phyloP scores from a whole-genome alignment of 2,329 filamentous ascomycete genomes.

The Alternaria arborescens region DNA sequence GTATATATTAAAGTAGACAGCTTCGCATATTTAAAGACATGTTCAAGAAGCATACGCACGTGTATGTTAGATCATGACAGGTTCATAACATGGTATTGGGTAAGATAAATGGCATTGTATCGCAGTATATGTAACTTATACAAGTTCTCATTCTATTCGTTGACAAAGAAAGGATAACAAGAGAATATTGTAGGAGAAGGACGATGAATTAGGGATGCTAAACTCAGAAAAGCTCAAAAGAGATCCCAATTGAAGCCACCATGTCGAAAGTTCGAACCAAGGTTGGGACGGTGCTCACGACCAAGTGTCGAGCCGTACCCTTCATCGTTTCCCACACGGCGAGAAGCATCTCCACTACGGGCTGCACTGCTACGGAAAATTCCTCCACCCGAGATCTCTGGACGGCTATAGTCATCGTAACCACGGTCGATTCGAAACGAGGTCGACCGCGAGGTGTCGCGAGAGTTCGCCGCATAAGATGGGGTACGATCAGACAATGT shows the following conservation, averaged over 20 bases:
- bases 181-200: background rate
- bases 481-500: background rate
- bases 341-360: background rate
- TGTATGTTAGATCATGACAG: background rate
- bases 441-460: background rate
- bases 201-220: background rate
- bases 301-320: background rate
- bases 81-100: background rate
- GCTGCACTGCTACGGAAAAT: background rate
- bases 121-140: background rate
- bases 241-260: background rate
- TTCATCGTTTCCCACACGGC: background rate
- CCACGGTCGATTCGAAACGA: background rate
- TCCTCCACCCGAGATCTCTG: background rate
- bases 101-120: background rate
- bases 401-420: background rate
- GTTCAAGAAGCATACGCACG: background rate
- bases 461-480: background rate
- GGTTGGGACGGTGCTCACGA: background rate
- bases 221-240: background rate
- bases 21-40: background rate
- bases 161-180: background rate
- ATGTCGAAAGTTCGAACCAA: background rate
- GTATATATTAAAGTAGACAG: background rate
- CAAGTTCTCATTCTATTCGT: background rate